Conservation (phyloP, 2,329 filamentous ascomycete genomes). For the Phaeosphaeriaceae sp. region DNA sequence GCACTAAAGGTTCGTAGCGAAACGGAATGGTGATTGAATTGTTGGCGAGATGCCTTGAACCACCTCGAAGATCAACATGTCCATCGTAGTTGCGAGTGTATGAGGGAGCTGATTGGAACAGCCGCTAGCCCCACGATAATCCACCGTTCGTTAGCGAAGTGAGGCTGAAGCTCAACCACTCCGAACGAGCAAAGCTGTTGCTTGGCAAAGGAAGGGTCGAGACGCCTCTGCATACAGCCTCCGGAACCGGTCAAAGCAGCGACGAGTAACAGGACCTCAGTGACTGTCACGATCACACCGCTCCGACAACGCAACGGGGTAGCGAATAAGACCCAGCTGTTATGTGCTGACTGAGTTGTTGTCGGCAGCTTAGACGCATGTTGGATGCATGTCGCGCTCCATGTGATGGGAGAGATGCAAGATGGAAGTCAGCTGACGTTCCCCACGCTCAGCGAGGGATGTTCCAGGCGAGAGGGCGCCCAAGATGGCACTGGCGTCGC, state of each 20-base stretch:
- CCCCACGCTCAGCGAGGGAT: not conserved
- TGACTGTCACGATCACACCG: not conserved
- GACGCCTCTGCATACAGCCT: not conserved
- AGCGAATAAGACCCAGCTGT: conserved; percentile 2
- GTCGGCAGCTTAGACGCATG: conserved; percentile 9
- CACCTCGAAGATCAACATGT: too few relatives aligned
- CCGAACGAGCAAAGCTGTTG: not conserved
- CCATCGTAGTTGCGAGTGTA: too few relatives aligned
- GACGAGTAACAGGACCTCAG: not conserved
- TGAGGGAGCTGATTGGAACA: too few relatives aligned
- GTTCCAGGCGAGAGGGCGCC: too few relatives aligned
- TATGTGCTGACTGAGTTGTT: conserved; percentile 9
- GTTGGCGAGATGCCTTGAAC: too few relatives aligned
- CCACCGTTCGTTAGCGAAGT: not conserved
- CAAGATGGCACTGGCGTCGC: too few relatives aligned
- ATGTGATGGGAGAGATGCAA: conserved; percentile 18
- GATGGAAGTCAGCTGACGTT: conserved; percentile 6
- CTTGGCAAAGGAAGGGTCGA: not conserved
- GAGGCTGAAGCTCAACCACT: conserved; percentile 1
- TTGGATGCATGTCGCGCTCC: conserved; percentile 11
- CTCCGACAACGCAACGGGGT: conserved; percentile 1
- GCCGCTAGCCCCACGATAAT: too few relatives aligned
- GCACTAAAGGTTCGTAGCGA: too few relatives aligned
- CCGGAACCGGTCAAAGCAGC: not conserved
- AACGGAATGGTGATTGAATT: too few relatives aligned